Base-by-base conservation (phyloP, 2,329 filamentous ascomycete species). In the Trichoderma sp. region DNA sequence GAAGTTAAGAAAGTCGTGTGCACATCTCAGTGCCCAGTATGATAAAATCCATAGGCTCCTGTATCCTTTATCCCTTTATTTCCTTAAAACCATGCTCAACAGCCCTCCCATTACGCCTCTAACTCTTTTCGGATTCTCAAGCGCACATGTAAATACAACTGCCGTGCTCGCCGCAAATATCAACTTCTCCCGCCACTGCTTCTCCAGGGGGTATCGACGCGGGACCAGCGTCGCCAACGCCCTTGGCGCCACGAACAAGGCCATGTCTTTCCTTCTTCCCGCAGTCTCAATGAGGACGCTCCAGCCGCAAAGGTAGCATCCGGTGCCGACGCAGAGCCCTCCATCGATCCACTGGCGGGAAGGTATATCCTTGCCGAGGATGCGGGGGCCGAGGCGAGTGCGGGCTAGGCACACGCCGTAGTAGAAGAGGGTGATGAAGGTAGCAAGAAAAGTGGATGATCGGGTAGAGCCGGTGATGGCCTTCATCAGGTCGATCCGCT, bases 391-490 rank as follows among this genome's bases (percentile, higher is more conserved):
- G 7, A 96, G 71, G 13, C 92, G 86, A 1, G 90, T 94, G 56
- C 93, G 87, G 6, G 88, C 84, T 0, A 96, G 87, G 76, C 93
- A 97, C 4, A 96, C 91, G 33, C 91, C 89, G 77, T 96, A 96
- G 81, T 94, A 96, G 78, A 95, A 96, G 13, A 94, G 81, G 0
- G 88, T 83, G 72, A 96, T 91, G 78, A 95, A 96, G 0, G 88
- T 82, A 3, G 89, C 92, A 1, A 97, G 85, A 77, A 96, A 96
- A 0, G 90, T 85, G 0, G 92, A 94, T 5, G 92, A 94, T 37
- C 91, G 87, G 11, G 85, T 80, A 1, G 92, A 88, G 2, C 90
- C 90, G 16, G 83, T 73, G 40, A 92, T 68, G 1, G 89, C 88
- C 31, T 81, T 80, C 31, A 90, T 69, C 13, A 86, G 72, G 5